A percentile compares a stretch with the other conserved stretches of the same genome.
Evolutionary conservation across 129 eudicot genomes (phyloP).

Genomic region (Calendula officinalis): DNA sequence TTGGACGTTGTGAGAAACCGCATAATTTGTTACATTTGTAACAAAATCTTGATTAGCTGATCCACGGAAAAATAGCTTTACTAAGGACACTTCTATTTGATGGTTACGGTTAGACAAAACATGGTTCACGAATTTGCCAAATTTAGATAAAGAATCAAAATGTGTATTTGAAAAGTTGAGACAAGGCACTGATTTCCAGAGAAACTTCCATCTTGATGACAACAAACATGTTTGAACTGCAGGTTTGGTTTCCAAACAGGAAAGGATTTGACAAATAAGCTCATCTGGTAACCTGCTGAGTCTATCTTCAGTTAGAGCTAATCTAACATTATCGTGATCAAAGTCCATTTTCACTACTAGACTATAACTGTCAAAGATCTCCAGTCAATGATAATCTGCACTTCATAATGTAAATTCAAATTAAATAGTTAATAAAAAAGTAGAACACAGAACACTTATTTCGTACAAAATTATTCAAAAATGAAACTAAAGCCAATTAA

Average conservation of each 20-base stretch:
- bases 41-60: constrained; percentile 1
- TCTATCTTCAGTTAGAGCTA: too few species aligned
- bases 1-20: constrained; percentile 21
- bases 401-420: too few species aligned
- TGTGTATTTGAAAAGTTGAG: constrained; percentile 2
- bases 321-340: not conserved
- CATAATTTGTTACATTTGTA: constrained; percentile 7
- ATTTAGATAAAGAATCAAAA: not conserved
- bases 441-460: too few species aligned
- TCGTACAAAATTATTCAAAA: too few species aligned
- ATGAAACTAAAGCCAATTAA: too few species aligned
- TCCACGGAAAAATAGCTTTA: constrained; percentile 10
- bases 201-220: constrained; percentile 22
- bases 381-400: too few species aligned
- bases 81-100: too few species aligned
- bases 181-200: constrained; percentile 24
- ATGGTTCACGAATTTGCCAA: constrained; percentile 12
- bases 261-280: too few species aligned
- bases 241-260: constrained; percentile 6
- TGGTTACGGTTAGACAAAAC: constrained; percentile 1
- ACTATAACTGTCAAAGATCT: not conserved
- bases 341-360: constrained; percentile 14
- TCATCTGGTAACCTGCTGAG: too few species aligned
- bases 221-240: constrained; percentile 14
- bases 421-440: too few species aligned